phyloP scores from a whole-genome alignment of 179 eudicot species.

The Silene vulgaris region DNA sequence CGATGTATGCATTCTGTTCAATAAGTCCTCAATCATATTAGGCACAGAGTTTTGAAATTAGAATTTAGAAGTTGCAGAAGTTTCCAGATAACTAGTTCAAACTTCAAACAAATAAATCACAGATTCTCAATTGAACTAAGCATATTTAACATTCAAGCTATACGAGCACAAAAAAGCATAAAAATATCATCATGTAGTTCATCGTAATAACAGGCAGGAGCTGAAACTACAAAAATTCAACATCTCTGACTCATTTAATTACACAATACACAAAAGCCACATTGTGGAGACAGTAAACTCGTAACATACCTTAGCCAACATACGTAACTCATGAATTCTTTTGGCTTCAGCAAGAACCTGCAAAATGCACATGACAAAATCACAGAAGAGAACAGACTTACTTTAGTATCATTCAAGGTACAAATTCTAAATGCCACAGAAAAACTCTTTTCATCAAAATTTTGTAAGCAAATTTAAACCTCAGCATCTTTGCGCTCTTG shows the following conservation, averaged over 20 bases:
- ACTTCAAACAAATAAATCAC: conserved; percentile 7
- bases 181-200: neutral
- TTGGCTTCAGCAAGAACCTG: conserved; percentile 96
- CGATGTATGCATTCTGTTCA: neutral
- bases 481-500: conserved; percentile 96
- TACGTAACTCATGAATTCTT: conserved; percentile 63
- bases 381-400: neutral
- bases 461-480: conserved; percentile 43
- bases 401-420: neutral
- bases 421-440: neutral
- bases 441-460: neutral
- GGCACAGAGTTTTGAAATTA: neutral
- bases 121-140: neutral
- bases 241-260: neutral
- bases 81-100: conserved; percentile 5
- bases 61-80: neutral
- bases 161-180: neutral
- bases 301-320: conserved; percentile 58
- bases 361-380: conserved; percentile 10
- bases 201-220: neutral
- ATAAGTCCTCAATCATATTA: neutral
- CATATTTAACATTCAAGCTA: conserved; percentile 8
- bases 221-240: neutral
- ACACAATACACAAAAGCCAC: conserved; percentile 1
- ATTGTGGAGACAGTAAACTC: neutral